Evolutionary conservation across 108 stramenopile species (phyloP).

Genomic region (Cyclostephanos tholiformis): DNA sequence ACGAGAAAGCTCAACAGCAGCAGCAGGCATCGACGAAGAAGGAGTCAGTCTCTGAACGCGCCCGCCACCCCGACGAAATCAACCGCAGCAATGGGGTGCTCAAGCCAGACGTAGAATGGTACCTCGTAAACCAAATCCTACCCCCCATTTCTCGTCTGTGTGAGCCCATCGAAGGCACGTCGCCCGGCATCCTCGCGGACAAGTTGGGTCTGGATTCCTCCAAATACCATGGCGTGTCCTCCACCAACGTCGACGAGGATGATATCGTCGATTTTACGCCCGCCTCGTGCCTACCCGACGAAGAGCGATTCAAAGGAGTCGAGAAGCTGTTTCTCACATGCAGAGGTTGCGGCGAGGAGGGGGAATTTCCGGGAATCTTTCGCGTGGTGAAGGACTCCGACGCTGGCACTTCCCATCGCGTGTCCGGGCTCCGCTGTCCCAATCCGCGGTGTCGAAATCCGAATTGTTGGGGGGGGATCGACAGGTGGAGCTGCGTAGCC

Average conservation of each 20-base stretch:
- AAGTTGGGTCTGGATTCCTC: slow-evolving; percentile 80
- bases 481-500: slow-evolving; percentile 57
- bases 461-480: slow-evolving; percentile 67
- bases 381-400: slow-evolving; percentile 39
- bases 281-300: slow-evolving; percentile 69
- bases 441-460: slow-evolving; percentile 57
- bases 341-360: slow-evolving; percentile 52
- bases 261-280: slow-evolving; percentile 81
- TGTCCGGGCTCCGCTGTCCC: slow-evolving; percentile 54
- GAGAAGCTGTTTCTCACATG: slow-evolving; percentile 78
- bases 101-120: slow-evolving; percentile 95
- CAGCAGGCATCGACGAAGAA: slow-evolving; percentile 38
- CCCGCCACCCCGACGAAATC: slow-evolving; percentile 94
- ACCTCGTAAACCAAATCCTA: slow-evolving; percentile 96
- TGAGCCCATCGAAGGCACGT: slow-evolving; percentile 97
- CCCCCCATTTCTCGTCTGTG: slow-evolving; percentile 97
- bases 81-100: slow-evolving; percentile 78
- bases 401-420: slow-evolving; percentile 51
- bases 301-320: slow-evolving; percentile 82
- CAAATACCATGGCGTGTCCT: slow-evolving; percentile 57
- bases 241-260: slow-evolving; percentile 66
- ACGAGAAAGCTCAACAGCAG: slow-evolving; percentile 33
- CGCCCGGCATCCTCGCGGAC: slow-evolving; percentile 70
- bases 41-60: slow-evolving; percentile 74
- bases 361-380: slow-evolving; percentile 75